Conservation (phyloP, 129 eudicot species). For the Dittrichia graveolens region DNA sequence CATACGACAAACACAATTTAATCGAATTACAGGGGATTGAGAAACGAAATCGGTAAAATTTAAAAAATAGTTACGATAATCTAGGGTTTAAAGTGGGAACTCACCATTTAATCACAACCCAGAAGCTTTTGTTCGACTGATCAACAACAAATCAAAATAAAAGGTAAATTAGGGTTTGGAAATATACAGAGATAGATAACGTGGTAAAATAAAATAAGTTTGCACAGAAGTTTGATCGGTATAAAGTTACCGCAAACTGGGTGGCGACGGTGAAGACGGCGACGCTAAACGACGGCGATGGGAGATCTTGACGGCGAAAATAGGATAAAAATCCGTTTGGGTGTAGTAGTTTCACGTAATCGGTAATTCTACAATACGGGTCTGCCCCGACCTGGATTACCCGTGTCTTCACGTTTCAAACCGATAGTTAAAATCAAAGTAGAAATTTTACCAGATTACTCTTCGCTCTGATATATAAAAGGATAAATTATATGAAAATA, state of each 20-base stretch:
- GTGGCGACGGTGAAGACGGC: conserved; percentile 14
- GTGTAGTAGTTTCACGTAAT: not conserved
- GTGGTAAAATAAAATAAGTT: not conserved
- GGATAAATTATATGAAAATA: no score
- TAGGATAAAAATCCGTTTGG: conserved; percentile 21
- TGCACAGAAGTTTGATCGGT: not conserved
- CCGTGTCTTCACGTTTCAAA: no score
- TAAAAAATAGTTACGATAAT: not conserved
- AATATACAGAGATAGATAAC: not conserved
- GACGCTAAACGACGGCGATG: conserved; percentile 12
- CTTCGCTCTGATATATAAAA: no score
- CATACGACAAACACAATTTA: not conserved
- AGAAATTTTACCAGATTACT: no score
- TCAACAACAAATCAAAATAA: conserved; percentile 7
- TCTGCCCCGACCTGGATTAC: conserved; percentile 8
- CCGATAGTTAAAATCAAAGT: no score
- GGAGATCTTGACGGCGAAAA: conserved; percentile 5
- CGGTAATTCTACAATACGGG: not conserved
- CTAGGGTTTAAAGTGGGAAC: conserved; percentile 13
- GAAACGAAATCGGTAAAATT: not conserved
- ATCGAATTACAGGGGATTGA: not conserved
- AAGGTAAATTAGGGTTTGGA: conserved; percentile 10
- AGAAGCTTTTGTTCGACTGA: conserved; percentile 12
- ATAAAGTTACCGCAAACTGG: conserved; percentile 14
- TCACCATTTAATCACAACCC: conserved; percentile 24